phyloP scores from a whole-genome alignment of 345 rosid genomes.

The Bruguiera gymnorhiza region DNA sequence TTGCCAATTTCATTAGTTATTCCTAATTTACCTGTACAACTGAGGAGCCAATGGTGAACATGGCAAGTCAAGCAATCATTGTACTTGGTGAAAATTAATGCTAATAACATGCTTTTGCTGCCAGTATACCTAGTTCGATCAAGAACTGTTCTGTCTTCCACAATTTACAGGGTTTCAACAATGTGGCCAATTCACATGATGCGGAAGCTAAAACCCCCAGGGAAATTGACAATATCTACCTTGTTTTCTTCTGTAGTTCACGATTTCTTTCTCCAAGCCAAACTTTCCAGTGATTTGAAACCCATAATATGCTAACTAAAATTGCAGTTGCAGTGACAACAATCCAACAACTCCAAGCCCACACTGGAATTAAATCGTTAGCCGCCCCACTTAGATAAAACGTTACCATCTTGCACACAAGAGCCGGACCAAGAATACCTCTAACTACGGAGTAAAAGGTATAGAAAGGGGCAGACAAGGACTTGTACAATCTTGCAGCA shows the following conservation, averaged over 20 bases:
- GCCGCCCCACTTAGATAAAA: slow-evolving; percentile 45
- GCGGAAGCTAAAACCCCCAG: neutral
- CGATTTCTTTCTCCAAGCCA: slow-evolving; percentile 45
- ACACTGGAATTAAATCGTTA: slow-evolving; percentile 45
- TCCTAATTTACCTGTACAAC: too few species aligned
- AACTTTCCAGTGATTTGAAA: slow-evolving; percentile 48
- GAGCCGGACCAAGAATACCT: slow-evolving; percentile 60
- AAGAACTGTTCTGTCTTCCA: too few species aligned
- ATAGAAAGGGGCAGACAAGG: slow-evolving; percentile 52
- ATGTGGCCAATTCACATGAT: neutral
- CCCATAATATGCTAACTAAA: slow-evolving; percentile 62
- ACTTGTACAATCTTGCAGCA: slow-evolving; percentile 42
- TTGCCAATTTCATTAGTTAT: too few species aligned
- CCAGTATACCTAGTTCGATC: too few species aligned
- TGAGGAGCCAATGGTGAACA: too few species aligned
- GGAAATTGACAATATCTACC: slow-evolving; percentile 3
- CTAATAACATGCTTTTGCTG: too few species aligned
- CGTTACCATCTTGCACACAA: slow-evolving; percentile 46
- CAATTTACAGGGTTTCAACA: neutral
- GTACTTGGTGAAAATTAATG: too few species aligned
- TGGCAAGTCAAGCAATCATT: too few species aligned
- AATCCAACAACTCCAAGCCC: slow-evolving; percentile 94
- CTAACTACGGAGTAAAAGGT: slow-evolving; percentile 56
- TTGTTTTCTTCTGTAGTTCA: slow-evolving; percentile 25
- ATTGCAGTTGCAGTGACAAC: slow-evolving; percentile 54